phyloP scores from a whole-genome alignment of 164 flowering plant species.

The Cinnamomum chago region DNA sequence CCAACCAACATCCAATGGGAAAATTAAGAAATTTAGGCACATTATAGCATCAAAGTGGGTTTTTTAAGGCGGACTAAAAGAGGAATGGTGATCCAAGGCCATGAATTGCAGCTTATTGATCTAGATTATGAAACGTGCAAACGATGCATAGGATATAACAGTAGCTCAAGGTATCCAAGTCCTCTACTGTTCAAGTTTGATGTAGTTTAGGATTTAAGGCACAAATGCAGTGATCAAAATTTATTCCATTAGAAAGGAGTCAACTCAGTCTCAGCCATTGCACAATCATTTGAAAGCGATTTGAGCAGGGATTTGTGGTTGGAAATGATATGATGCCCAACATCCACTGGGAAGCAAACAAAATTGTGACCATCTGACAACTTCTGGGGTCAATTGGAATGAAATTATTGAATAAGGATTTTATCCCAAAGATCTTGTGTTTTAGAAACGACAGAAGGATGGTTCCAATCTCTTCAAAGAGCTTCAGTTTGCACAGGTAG shows the following conservation, averaged over 20 bases:
- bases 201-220: background rate
- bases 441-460: background rate
- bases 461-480: background rate
- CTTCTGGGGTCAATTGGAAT: background rate
- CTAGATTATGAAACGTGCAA: background rate
- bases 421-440: background rate
- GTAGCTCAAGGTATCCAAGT: background rate
- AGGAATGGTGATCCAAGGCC: background rate
- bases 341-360: background rate
- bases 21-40: too few relatives aligned
- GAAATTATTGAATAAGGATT: background rate
- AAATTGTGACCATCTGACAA: background rate
- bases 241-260: background rate
- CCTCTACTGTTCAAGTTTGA: background rate
- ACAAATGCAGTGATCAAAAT: background rate
- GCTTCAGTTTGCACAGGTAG: background rate
- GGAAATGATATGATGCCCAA: background rate
- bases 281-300: background rate
- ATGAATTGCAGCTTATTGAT: background rate
- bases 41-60: background rate
- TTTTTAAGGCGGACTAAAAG: background rate
- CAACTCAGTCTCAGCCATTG: background rate
- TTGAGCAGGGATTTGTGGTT: background rate
- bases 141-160: background rate
- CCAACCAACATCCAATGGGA: background rate